These are phyloP conservation scores for Oxyria digyna DNA, from an alignment of 148 eudicot genomes.

Conservation along the genomic window DNA sequence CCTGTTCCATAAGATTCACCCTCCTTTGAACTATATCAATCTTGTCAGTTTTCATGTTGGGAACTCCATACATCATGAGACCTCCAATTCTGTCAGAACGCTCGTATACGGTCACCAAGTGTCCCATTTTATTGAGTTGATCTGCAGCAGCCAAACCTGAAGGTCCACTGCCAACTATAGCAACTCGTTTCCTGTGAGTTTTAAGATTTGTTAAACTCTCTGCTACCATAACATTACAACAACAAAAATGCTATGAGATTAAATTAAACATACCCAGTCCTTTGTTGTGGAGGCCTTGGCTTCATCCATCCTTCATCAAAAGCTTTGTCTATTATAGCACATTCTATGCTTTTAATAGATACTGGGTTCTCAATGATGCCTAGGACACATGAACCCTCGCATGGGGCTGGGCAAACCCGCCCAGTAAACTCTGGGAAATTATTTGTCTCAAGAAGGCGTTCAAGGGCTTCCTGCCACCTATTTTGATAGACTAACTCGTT, in stretches of 20 bases:
- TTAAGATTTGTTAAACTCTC: background rate
- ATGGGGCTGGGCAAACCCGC: slow-evolving; percentile 97
- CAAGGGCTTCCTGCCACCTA: slow-evolving; percentile 97
- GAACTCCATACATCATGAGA: slow-evolving; percentile 99
- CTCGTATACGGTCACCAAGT: slow-evolving; percentile 79
- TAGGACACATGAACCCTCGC: slow-evolving; percentile 98
- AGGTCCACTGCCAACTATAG: slow-evolving; percentile 92
- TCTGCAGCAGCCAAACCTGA: slow-evolving; percentile 98
- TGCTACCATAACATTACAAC: background rate
- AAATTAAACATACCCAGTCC: slow-evolving; percentile 55
- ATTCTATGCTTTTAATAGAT: slow-evolving; percentile 88
- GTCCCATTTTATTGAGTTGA: slow-evolving; percentile 90
- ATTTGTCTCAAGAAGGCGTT: slow-evolving; percentile 89
- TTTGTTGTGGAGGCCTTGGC: slow-evolving; percentile 75
- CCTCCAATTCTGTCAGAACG: slow-evolving; percentile 97
- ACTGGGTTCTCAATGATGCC: slow-evolving; percentile 98
- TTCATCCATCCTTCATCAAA: slow-evolving; percentile 99
- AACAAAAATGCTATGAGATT: background rate
- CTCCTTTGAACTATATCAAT: slow-evolving; percentile 77
- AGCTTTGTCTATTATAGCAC: slow-evolving; percentile 93
- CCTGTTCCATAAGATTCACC: slow-evolving; percentile 81
- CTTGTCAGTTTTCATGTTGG: slow-evolving; percentile 98
- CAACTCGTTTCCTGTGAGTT: slow-evolving; percentile 62
- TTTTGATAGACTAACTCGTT: slow-evolving; percentile 94
- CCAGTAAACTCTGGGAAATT: slow-evolving; percentile 99